Base-by-base conservation (phyloP, 2,329 filamentous ascomycete genomes). In the Colletotrichum sidae region DNA sequence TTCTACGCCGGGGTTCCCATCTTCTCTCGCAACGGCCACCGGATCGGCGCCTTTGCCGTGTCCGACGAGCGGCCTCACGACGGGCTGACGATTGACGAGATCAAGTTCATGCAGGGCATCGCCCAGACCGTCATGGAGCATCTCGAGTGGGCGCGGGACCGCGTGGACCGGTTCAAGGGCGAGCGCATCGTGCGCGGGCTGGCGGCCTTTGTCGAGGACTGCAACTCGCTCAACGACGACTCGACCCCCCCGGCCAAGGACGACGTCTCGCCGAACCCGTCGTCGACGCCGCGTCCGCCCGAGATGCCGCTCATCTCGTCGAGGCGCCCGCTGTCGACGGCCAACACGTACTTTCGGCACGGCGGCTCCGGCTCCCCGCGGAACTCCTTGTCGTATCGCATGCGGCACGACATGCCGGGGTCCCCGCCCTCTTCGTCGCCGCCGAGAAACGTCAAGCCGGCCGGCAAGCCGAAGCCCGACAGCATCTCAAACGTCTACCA, bases 1-100 rank as follows among this genome's bases (percentile, higher is more conserved):
- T 79, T 79, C 66, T 79, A 78, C 51, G 77, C 77, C 6, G 78
- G 75, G 17, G 88, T 90, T 0, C 89, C 89, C 0, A 85, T 92
- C 58, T 82, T 83, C 34, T 88, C 86, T 3, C 82, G 82, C 0
- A 71, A 72, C 6, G 83, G 81, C 41, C 82, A 85, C 35, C 83
- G 85, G 51, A 86, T 92, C 60, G 89, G 89, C 9, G 83, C 82
- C 10, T 87, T 88, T 64, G 84, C 85, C 56, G 82, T 90, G 2
- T 77, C 88, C 3, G 88, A 90, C 68, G 82, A 85, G 47, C 79
- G 80, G n/a, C 82, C 85, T 0, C 83, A 86, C 12, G 70, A 83
- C 46, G 84, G 83, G 0, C 70, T 91, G 15, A 77, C 76, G 10
- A 70, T 78, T 0, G 78, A 79, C 8, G 83, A 88, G 54, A 67